Evolutionary conservation across 257 asterid species (phyloP), one percentile per base, ranked within the genome.

Genomic region (Leptodermis oblonga): DNA sequence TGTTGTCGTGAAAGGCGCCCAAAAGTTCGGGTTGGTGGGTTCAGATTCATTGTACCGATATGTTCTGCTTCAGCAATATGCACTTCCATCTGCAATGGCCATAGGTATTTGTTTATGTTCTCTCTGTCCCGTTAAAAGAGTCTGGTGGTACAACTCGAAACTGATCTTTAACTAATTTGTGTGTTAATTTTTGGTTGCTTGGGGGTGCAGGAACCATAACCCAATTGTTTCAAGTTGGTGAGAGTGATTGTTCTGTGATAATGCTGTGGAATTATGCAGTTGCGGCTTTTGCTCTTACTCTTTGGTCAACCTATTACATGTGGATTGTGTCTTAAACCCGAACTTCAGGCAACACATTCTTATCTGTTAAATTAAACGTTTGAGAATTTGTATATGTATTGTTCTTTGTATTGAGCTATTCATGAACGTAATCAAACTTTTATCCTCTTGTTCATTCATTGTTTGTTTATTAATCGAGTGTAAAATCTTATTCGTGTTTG

Each of bases 61-160:
- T 48, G 81, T 80, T 39, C 81, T 80, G 10, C 76, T 80, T 20
- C 66, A 73, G 36, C 84, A 80, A 56, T 76, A 73, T 70, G 73
- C 84, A 65, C 70, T 80, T 36, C 84, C 84, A 26, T 67, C 79
- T 54, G 84, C 84, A 34, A 75, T 79, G 81, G 20, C 72, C 39
- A 68, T 80, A 8, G 81, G 84, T 80, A 52, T 20, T n/a, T 1
- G 43, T 39, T 39, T 39, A 4, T 39, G 43, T n/a, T n/a, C n/a
- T n/a, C n/a, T n/a, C n/a, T n/a, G n/a, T n/a, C n/a, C n/a, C n/a
- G n/a, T n/a, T n/a, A n/a, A n/a, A n/a, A n/a, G 9, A 39, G 9
- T 39, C 10, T 39, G 43, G 43, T 39, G 4, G 4, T 39, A 39
- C 43, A 39, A n/a, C n/a, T n/a, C n/a, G n/a, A 4, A 39, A 39